Base-by-base conservation (phyloP, 495 filamentous ascomycete species). In the Podospora fimiseda region DNA sequence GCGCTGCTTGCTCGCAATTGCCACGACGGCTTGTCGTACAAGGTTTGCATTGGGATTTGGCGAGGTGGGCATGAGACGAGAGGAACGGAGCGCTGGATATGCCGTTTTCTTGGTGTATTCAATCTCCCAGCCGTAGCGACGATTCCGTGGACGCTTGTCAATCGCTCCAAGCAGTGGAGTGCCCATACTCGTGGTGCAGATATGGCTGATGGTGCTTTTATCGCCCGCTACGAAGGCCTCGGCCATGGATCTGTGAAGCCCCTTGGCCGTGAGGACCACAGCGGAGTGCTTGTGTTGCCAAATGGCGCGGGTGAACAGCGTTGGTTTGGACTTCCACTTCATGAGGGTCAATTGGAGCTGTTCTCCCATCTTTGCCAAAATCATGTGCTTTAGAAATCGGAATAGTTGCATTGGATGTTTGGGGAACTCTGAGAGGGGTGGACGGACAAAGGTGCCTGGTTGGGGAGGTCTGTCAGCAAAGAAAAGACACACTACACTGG, bases 11-110 rank as follows among this genome's bases (percentile, higher is more conserved):
- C 82, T 87, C 6, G 75, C 70, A 46, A 96, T 81, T 58, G 78
- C 75, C 24, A 96, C 79, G 13, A 92, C 76, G 16, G 80, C 82
- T 71, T 96, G 91, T 36, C 85, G 77, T 7, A 88, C 51, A 45
- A 57, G 50, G 24, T 58, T 69, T 48, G 55, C 58, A n/a, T 46
- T 9, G 23, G 50, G 48, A 22, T 24, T 43, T 2, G 74, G 38
- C 15, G 76, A 75, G n/a, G 85, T 60, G 37, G 71, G 62, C 19
- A 72, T 70, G 9, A 81, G 74, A 50, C 78, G 73, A 64, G 85
- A 79, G 51, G 80, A 78, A 41, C 85, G 69, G 39, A 93, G 54
- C 41, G 80, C 80, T 1, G 88, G 79, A 38, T 66, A 69, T 16
- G 53, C 48, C 52, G 47, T 56, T 19, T 9, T 15, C 48, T 72